A percentile compares a stretch with the other conserved stretches of the same genome.
phyloP scores from a whole-genome alignment of 2,329 filamentous ascomycete species.

The Venturia carpophila region DNA sequence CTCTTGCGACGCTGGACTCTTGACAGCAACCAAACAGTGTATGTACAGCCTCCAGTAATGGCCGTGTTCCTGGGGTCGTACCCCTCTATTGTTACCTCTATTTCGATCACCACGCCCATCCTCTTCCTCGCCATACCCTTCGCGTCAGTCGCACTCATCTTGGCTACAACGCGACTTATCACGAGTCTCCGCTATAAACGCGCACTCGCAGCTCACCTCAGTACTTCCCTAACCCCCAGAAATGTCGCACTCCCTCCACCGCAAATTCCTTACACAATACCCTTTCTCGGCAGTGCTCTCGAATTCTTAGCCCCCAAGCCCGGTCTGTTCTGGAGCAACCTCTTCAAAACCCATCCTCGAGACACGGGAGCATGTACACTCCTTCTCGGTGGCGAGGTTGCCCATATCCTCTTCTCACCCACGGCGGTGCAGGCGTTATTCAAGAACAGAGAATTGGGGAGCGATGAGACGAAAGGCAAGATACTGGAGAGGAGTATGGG shows the following conservation, averaged over 20 bases:
- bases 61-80: not conserved
- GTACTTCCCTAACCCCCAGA: not conserved
- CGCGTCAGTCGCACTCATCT: not conserved
- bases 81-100: not conserved
- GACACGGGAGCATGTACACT: constrained; percentile 26
- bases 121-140: not conserved
- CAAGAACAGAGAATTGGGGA: constrained; percentile 22
- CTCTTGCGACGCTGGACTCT: too few relatives aligned
- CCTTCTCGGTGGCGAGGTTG: constrained; percentile 24
- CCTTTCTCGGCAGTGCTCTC: constrained; percentile 26
- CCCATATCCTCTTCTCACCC: constrained; percentile 25
- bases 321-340: constrained; percentile 23
- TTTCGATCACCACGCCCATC: not conserved
- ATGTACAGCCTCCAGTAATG: not conserved
- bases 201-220: not conserved
- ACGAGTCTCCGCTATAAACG: constrained; percentile 16
- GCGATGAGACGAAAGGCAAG: constrained; percentile 26
- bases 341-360: constrained; percentile 26
- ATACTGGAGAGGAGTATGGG: constrained; percentile 24
- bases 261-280: constrained; percentile 26
- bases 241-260: constrained; percentile 17
- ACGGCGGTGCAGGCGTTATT: constrained; percentile 26
- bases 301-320: constrained; percentile 25
- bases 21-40: not conserved
- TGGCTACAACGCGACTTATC: not conserved